Base-by-base conservation (phyloP, 75 land plant genomes). In the Cupressus sempervirens region DNA sequence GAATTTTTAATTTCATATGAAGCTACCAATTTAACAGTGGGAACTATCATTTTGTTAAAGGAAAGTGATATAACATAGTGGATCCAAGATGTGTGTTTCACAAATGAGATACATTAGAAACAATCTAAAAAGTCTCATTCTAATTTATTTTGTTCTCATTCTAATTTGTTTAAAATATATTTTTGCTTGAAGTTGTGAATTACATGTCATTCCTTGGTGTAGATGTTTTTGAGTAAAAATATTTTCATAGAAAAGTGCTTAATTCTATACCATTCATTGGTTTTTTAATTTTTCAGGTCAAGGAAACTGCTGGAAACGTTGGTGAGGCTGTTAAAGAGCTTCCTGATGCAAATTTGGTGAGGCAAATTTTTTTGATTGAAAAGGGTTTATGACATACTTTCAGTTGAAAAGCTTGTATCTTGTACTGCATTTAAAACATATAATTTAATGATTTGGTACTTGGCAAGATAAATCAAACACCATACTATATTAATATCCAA, bases 331-430 rank as follows among this genome's bases (percentile, higher is more conserved):
- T 96, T 48, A 87, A 98, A 65, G 99, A 97, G 84, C 99, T 97
- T 89, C 99, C 99, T 76, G 99, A 97, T 92, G 96, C 99, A 88
- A 97, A 97, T 88, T 84, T 90, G 93, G 99, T 97, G 92, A 88
- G 94, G 89, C 88, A 92, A 82, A 86, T 52, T 45, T 11, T n/a
- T 53, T 82, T 82, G 30, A 34, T 82, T 7, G 16, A 29, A 1
- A 35, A 72, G 7, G 74, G 74, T 8, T 26, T 72, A 72, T n/a
- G n/a, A n/a, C n/a, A n/a, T n/a, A n/a, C n/a, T n/a, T n/a, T n/a
- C n/a, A n/a, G n/a, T 30, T 32, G 3, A 72, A 12, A 32, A 32
- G 0, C 32, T 72, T 72, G 74, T 72, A 72, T 32, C 36, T 72
- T 30, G 74, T 41, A 43, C 3, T 79, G 46, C 48, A 43, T 40